phyloP scores from a whole-genome alignment of 306 rosid genomes.

The Sicyos baderoa region DNA sequence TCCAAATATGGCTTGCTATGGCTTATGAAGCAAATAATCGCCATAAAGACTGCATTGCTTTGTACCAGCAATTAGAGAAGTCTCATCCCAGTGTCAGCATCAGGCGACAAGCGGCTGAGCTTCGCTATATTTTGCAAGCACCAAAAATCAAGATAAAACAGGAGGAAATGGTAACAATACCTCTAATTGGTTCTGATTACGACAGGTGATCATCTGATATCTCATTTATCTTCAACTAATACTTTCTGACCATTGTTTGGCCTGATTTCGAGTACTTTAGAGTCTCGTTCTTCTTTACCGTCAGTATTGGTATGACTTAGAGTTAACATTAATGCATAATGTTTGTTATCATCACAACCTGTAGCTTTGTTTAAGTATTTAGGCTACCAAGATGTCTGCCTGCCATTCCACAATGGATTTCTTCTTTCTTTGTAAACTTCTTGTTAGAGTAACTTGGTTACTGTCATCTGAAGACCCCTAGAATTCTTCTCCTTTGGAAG shows the following conservation, averaged over 20 bases:
- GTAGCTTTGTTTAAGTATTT: background rate
- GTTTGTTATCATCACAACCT: background rate
- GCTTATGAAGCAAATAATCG: slow-evolving; percentile 94
- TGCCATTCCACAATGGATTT: background rate
- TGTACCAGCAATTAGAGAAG: slow-evolving; percentile 70
- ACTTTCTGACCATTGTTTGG: background rate
- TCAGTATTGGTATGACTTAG: background rate
- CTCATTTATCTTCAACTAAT: background rate
- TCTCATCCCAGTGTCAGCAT: slow-evolving; percentile 66
- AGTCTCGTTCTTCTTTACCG: slow-evolving; percentile 3
- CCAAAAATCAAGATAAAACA: slow-evolving; percentile 92
- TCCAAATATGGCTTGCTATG: slow-evolving; percentile 97
- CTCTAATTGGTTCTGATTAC: slow-evolving; percentile 56
- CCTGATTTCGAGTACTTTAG: background rate
- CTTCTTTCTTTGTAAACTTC: background rate
- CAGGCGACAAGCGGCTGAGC: slow-evolving; percentile 88
- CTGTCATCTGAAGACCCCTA: background rate
- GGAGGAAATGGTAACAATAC: slow-evolving; percentile 94
- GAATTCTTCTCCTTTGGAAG: background rate
- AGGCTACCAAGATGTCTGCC: background rate
- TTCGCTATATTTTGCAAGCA: slow-evolving; percentile 90
- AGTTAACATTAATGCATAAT: background rate
- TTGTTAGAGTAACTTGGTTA: background rate
- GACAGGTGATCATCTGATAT: slow-evolving; percentile 39
- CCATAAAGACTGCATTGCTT: slow-evolving; percentile 74